Conservation (phyloP, 441 rosid genomes). For the Flueggea neowawraea region DNA sequence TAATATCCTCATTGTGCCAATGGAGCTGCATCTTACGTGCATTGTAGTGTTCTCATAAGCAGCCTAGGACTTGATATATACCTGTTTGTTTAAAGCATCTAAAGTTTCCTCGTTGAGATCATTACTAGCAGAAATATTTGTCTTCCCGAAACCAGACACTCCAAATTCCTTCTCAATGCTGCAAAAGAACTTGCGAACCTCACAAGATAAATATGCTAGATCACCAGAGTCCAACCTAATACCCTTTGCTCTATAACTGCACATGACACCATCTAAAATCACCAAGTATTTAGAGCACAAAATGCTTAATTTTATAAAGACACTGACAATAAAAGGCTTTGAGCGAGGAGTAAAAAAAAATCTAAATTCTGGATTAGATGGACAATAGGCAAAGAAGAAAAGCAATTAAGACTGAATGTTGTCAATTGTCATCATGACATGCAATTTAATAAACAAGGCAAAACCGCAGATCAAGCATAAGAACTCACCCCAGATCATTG, state of each 20-base stretch:
- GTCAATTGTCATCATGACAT: no score
- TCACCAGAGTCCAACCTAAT: constrained; percentile 97
- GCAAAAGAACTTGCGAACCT: constrained; percentile 64
- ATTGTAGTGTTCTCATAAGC: neutral
- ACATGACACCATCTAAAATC: constrained; percentile 24
- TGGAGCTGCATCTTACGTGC: neutral
- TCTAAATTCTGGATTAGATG: neutral
- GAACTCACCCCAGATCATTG: constrained; percentile 63
- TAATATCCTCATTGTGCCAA: neutral
- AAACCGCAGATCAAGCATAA: constrained; percentile 3
- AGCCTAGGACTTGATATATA: constrained; percentile 12
- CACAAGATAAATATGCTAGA: constrained; percentile 77
- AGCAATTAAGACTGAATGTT: no score
- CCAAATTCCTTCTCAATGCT: constrained; percentile 65
- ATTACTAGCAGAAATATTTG: constrained; percentile 78
- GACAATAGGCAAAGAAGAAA: no score
- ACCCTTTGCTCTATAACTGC: constrained; percentile 82
- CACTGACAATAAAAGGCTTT: neutral
- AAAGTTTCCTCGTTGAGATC: constrained; percentile 97
- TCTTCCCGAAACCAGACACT: constrained; percentile 71
- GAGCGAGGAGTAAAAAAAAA: constrained; percentile 3
- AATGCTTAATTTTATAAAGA: constrained; percentile 2
- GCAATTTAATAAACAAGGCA: neutral
- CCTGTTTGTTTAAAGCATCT: constrained; percentile 96
- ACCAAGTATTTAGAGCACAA: constrained; percentile 8